Evolutionary conservation across 768 basidiomycete genomes (phyloP).

Genomic region (Rhodocollybia butyracea): DNA sequence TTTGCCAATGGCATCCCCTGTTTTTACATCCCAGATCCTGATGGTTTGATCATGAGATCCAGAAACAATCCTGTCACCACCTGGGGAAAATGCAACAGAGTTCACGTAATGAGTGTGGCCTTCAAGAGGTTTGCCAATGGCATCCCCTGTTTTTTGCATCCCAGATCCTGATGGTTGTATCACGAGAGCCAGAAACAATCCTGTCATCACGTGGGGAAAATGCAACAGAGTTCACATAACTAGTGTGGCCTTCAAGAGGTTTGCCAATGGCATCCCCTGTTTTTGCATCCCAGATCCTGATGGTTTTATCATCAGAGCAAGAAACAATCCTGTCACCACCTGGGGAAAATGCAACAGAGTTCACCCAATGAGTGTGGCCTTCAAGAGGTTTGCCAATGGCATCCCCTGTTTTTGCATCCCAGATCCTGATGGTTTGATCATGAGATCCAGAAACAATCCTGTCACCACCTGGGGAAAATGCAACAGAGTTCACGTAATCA

Average conservation of each 20-base stretch:
- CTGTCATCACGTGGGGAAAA: too few species aligned
- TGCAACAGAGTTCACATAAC: too few species aligned
- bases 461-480: too few species aligned
- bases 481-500: too few species aligned
- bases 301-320: neutral
- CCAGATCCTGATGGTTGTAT: neutral
- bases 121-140: neutral
- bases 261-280: neutral
- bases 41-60: neutral
- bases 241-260: too few species aligned
- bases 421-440: neutral
- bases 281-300: neutral
- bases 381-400: neutral
- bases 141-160: neutral
- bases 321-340: neutral
- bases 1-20: neutral
- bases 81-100: too few species aligned
- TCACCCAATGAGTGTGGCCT: too few species aligned
- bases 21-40: constrained; percentile 2
- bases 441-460: too few species aligned
- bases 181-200: neutral
- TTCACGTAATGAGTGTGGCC: too few species aligned
- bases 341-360: too few species aligned
- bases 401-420: neutral
- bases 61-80: neutral